Evolutionary conservation across 305 asterid species (phyloP).

Genomic region (Stenogyne calaminthoides): DNA sequence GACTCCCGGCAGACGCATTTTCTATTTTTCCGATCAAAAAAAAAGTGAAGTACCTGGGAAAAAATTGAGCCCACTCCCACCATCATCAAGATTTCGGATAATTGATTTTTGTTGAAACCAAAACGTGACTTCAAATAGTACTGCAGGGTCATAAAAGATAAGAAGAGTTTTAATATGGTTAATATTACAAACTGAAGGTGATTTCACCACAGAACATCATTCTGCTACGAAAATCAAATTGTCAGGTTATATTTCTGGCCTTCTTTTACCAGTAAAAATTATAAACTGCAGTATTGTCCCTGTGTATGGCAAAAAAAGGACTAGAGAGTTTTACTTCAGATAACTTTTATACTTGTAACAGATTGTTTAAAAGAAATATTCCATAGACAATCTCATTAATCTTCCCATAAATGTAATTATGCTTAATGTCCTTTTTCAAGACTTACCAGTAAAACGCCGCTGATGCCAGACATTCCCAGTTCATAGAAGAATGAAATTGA

Average conservation of each 20-base stretch:
- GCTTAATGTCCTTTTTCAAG: conserved; percentile 14
- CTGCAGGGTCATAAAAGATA: conserved; percentile 47
- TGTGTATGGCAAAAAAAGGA: background rate
- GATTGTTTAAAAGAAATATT: background rate
- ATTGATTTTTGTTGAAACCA: conserved; percentile 84
- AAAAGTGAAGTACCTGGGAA: conserved; percentile 92
- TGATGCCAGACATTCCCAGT: conserved; percentile 90
- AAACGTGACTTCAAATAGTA: conserved; percentile 85
- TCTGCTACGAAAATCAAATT: background rate
- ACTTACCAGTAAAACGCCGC: conserved; percentile 72
- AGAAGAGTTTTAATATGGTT: conserved; percentile 19
- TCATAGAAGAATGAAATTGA: conserved; percentile 87
- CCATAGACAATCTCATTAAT: background rate
- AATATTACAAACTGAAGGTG: background rate
- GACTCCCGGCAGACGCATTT: conserved; percentile 42
- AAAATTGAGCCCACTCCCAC: conserved; percentile 92
- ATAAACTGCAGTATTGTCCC: background rate
- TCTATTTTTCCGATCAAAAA: too few species aligned
- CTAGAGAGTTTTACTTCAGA: background rate
- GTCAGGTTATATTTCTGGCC: background rate
- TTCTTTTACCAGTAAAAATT: background rate
- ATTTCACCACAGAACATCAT: background rate
- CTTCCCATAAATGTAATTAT: background rate
- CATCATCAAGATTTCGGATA: conserved; percentile 84
- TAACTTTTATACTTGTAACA: background rate